phyloP scores from a whole-genome alignment of 1,139 yeast species.

The Debaryomycetaceae sp. region DNA sequence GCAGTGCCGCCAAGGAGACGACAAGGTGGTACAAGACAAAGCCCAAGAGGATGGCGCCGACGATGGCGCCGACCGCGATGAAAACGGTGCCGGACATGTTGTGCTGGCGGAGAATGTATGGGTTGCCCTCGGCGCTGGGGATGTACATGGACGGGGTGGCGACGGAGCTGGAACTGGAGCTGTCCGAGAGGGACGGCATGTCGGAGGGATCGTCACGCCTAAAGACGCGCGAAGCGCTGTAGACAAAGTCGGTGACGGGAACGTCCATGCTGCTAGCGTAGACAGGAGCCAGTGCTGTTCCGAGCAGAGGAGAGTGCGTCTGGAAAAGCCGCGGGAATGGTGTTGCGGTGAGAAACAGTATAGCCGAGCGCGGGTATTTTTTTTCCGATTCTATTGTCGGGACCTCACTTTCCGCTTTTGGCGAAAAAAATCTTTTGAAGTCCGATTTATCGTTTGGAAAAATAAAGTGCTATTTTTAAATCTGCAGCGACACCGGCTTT shows the following conservation, averaged over 20 bases:
- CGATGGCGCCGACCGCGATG: conserved; percentile 64
- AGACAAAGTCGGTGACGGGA: neutral
- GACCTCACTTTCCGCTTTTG: no score
- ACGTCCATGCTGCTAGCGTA: neutral
- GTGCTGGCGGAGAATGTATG: conserved; percentile 41
- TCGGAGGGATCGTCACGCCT: neutral
- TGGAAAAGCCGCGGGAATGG: no score
- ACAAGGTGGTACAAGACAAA: conserved; percentile 31
- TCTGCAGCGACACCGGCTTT: no score
- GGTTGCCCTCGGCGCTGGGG: conserved; percentile 50
- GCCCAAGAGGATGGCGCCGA: conserved; percentile 42
- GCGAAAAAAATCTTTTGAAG: no score
- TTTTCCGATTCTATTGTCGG: no score
- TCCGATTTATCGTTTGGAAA: no score
- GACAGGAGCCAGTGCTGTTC: no score
- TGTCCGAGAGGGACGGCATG: conserved; percentile 1
- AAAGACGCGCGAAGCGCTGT: neutral
- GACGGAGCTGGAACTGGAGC: conserved; percentile 7
- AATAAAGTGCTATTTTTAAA: no score
- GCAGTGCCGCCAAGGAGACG: conserved; percentile 26
- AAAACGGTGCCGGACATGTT: conserved; percentile 69
- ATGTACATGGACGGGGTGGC: conserved; percentile 54
- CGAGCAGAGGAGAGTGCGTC: no score
- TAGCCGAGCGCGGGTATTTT: no score
- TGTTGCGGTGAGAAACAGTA: no score